Conservation (phyloP, 2,329 filamentous ascomycete genomes). For the Ascocoryne sarcoides region DNA sequence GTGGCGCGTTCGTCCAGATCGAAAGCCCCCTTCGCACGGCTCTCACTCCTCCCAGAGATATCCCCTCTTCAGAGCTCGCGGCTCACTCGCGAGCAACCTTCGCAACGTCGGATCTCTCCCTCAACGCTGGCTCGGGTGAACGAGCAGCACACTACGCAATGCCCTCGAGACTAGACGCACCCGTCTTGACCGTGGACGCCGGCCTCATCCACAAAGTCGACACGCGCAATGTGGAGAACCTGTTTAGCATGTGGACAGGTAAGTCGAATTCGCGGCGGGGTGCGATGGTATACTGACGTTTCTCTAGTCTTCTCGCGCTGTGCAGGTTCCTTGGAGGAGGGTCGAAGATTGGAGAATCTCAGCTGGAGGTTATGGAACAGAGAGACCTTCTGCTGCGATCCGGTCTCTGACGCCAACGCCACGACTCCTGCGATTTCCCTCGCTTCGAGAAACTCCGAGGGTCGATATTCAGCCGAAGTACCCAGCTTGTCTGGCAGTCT, state of each 20-base stretch:
- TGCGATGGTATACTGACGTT: slow-evolving; percentile 1
- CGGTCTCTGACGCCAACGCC: slow-evolving; percentile 43
- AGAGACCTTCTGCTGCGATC: slow-evolving; percentile 82
- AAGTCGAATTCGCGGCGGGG: slow-evolving; percentile 31
- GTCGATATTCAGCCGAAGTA: slow-evolving; percentile 44
- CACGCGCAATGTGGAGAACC: slow-evolving; percentile 81
- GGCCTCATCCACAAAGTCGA: slow-evolving; percentile 92
- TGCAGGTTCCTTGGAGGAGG: slow-evolving; percentile 88
- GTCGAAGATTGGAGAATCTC: slow-evolving; percentile 84
- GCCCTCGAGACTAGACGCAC: slow-evolving; percentile 75
- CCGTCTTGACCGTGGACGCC: slow-evolving; percentile 85
- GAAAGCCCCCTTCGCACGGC: too few relatives aligned
- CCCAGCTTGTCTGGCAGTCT: slow-evolving; percentile 71
- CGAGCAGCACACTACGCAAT: slow-evolving; percentile 40
- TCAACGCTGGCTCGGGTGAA: slow-evolving; percentile 22
- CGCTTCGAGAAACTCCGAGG: slow-evolving; percentile 23
- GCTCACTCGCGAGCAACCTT: slow-evolving; percentile 23
- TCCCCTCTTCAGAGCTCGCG: slow-evolving; percentile 14
- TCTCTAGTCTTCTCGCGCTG: slow-evolving; percentile 81
- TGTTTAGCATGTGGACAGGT: slow-evolving; percentile 98
- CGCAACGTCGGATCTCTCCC: slow-evolving; percentile 22
- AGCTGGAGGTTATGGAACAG: slow-evolving; percentile 94
- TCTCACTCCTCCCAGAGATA: not conserved
- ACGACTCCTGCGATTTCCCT: slow-evolving; percentile 33
- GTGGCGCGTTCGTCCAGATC: too few relatives aligned